Conservation (phyloP, 1,139 yeast genomes). For the Candida tropicalis region DNA sequence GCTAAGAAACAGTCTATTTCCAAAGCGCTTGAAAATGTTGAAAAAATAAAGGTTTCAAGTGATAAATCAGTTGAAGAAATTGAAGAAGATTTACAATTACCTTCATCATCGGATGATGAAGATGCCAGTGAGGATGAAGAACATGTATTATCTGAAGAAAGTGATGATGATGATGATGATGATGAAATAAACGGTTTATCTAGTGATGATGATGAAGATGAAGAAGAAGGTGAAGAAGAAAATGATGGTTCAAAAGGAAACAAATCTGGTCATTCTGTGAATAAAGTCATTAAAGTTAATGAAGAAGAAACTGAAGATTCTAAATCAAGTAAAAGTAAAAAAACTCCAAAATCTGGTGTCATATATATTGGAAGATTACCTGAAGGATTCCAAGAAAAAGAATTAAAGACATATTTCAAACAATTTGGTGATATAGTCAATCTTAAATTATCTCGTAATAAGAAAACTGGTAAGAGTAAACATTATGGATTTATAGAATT, state of each 20-base stretch:
- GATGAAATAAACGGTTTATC: conserved; percentile 29
- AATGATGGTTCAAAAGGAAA: conserved; percentile 14
- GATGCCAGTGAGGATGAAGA: conserved; percentile 26
- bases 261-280: conserved; percentile 28
- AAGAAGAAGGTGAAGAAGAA: conserved; percentile 23
- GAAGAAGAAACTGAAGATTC: conserved; percentile 14
- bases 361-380: conserved; percentile 92
- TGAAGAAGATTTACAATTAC: conserved; percentile 35
- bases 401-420: conserved; percentile 75
- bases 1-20: conserved; percentile 6
- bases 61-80: conserved; percentile 28
- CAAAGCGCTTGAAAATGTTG: conserved; percentile 2
- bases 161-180: conserved; percentile 19
- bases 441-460: conserved; percentile 82
- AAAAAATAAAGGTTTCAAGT: conserved; percentile 7
- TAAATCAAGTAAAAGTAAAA: conserved; percentile 20
- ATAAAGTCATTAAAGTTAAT: conserved; percentile 27
- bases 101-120: conserved; percentile 32
- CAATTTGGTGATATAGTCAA: conserved; percentile 88
- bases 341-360: conserved; percentile 53
- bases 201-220: conserved; percentile 25
- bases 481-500: conserved; percentile 94
- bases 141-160: conserved; percentile 21
- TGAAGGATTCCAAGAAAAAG: conserved; percentile 85
- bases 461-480: conserved; percentile 87